Base-by-base conservation (phyloP, 1,284 basidiomycete species). In the Papiliotrema terrestris region DNA sequence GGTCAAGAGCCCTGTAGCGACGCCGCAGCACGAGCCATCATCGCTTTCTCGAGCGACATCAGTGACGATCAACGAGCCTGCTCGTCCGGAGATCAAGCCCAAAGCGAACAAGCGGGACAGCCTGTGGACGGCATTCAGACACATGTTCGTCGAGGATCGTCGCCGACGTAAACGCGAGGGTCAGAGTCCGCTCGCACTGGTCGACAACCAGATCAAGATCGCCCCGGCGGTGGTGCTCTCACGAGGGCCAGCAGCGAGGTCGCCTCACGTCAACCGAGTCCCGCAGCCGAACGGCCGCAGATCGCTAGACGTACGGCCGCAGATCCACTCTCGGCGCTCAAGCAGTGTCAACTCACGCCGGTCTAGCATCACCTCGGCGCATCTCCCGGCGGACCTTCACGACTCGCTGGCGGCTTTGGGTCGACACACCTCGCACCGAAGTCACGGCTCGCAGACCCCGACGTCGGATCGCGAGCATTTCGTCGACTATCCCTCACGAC, bases 101-200 rank as follows among this genome's bases (percentile, higher is more conserved):
- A 49, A 36, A 17, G 3, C 14, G 15, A 38, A 23, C 46, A 77
- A 74, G 58, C 69, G 68, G 52, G 73, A 76, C 56, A 74, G 74
- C 36, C 61, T 81, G 14, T 77, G 80, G 64, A 74, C 71, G 1
- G 74, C 73, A 3, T 78, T 81, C 65, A 74, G 76, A 14, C 69
- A 76, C 51, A 73, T 80, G 67, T 80, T 80, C 61, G 73, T 77
- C 53, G 79, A 80, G 32, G 78, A 78, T 41, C 63, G 68, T 13
- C 71, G 73, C 14, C 74, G 78, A 39, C 65, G 74, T 2, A 79
- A 73, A 55, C 62, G 65, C n/a, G 47, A 51, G 47, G 45, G 51
- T 48, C 23, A 25, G 25, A 55, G 56, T 20, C 54, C 63, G 15
- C 49, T 55, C 14, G 55, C 64, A 14, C 46, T 54, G 13, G 55